Base-by-base conservation (phyloP, 2,329 filamentous ascomycete genomes). In the Onygenales sp. region DNA sequence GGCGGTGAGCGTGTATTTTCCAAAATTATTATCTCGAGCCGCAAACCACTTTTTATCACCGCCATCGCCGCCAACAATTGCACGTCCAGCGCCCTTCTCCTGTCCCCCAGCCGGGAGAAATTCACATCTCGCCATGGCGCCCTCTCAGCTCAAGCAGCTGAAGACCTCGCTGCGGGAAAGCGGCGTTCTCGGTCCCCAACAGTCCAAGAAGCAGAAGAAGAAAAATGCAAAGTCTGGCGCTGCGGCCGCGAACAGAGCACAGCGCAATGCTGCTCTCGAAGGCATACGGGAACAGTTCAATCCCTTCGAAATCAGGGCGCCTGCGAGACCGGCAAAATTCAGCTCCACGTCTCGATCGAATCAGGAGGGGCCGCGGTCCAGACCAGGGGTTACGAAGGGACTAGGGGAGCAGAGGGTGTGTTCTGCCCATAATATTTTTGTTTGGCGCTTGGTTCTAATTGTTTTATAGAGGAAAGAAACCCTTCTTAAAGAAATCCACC, bases 251-350 rank as follows among this genome's bases (percentile, higher is more conserved):
- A 87, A 89, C 70, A 84, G 88, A 56, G 79, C 88, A 31, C 83
- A 89, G 67, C 83, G 86, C 65, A 82, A 86, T 64, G 85, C 83
- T 53, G 88, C 90, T 13, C 78, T 98, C 57, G 84, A 87, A 62
- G 83, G 82, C 54, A 96, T 98, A 67, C 86, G 93, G 65, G 91
- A 97, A 65, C 86, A 91, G 61, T 97, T 97, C 80, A 98, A 98
- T 68, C 93, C 93, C 0, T 98, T 98, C 71, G 93, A 98, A 66
- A 82, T 95, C 67, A 94, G 94, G 71, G 83, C 87, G 54, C 83
- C 86, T 42, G 78, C 84, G 1, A 80, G 86, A 55, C 87, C 85
- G 0, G 84, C 84, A 53, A 97, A 97, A 64, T 95, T 95, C 59
- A 84, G 92, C 43, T 90, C 87, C 0, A 91, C 79, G 51, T 82